Evolutionary conservation across 2,329 filamentous ascomycete species (phyloP).

Genomic region (Alternaria incomplexa): DNA sequence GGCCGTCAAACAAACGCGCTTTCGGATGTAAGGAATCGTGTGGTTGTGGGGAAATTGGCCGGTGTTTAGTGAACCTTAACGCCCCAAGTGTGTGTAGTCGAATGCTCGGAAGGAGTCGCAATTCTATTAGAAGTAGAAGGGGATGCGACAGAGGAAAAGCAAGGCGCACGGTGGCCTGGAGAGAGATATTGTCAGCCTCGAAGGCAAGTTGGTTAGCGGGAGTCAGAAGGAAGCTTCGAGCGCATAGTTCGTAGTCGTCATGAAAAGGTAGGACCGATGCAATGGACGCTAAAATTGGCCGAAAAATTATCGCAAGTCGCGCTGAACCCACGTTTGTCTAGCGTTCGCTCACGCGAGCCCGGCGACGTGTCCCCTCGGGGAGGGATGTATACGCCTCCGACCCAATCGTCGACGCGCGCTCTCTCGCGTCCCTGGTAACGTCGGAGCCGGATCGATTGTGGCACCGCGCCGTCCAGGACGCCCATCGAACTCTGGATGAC

Average conservation of each 20-base stretch:
- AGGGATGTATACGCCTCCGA: slow-evolving; percentile 15
- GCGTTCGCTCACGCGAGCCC: slow-evolving; percentile 3
- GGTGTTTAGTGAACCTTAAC: slow-evolving; percentile 20
- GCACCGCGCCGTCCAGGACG: slow-evolving; percentile 23
- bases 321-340: slow-evolving; percentile 6
- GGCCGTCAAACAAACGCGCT: slow-evolving; percentile 91
- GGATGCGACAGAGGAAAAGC: slow-evolving; percentile 16
- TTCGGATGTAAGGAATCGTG: slow-evolving; percentile 40
- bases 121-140: slow-evolving; percentile 6
- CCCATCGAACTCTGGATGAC: slow-evolving; percentile 17
- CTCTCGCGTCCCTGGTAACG: not conserved
- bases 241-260: slow-evolving; percentile 30
- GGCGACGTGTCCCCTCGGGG: slow-evolving; percentile 26
- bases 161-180: slow-evolving; percentile 36
- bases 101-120: slow-evolving; percentile 14
- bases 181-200: slow-evolving; percentile 29
- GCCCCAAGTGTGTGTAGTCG: slow-evolving; percentile 16
- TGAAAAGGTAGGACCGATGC: slow-evolving; percentile 21
- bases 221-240: slow-evolving; percentile 37
- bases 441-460: slow-evolving; percentile 28
- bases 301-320: slow-evolving; percentile 25
- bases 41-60: slow-evolving; percentile 17
- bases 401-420: slow-evolving; percentile 18
- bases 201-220: slow-evolving; percentile 34
- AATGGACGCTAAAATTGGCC: slow-evolving; percentile 17